phyloP scores from a whole-genome alignment of 176 grass and related monocot species.

The Bolboschoenus planiculmis region DNA sequence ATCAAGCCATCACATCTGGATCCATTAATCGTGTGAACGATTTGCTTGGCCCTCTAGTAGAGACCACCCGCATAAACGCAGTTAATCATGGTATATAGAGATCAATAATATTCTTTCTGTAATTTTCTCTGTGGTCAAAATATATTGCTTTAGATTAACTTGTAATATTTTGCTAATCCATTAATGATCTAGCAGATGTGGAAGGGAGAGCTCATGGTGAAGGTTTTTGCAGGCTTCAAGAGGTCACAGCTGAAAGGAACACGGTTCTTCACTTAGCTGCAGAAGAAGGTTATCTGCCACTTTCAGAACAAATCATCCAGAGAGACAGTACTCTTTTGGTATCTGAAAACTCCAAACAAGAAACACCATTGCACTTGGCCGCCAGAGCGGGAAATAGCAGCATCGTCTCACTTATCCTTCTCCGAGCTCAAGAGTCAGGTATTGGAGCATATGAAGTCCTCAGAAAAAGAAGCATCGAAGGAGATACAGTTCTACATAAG shows the following conservation, averaged over 20 bases:
- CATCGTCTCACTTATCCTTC: background rate
- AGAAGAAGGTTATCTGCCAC: background rate
- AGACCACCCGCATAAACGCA: background rate
- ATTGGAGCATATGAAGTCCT: background rate
- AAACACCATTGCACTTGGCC: conserved; percentile 40
- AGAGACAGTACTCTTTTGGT: conserved; percentile 9
- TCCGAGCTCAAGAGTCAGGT: background rate
- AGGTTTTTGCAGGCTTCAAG: background rate
- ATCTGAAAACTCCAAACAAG: background rate
- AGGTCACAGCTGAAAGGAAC: conserved; percentile 21
- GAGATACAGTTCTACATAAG: background rate
- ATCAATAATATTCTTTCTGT: no score
- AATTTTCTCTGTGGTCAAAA: no score
- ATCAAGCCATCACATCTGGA: background rate
- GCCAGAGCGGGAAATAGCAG: conserved; percentile 2
- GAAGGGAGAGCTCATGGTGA: background rate
- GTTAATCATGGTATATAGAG: no score
- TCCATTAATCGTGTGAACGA: background rate
- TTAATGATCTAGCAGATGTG: no score
- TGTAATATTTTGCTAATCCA: no score
- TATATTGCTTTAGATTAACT: no score
- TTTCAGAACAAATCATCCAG: conserved; percentile 12
- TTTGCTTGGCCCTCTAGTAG: background rate
- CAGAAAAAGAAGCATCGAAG: background rate
- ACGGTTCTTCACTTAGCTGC: conserved; percentile 44